These are phyloP conservation scores for Alternaria brassicae DNA, from an alignment of 2,329 filamentous ascomycete genomes.

Conservation along the genomic window DNA sequence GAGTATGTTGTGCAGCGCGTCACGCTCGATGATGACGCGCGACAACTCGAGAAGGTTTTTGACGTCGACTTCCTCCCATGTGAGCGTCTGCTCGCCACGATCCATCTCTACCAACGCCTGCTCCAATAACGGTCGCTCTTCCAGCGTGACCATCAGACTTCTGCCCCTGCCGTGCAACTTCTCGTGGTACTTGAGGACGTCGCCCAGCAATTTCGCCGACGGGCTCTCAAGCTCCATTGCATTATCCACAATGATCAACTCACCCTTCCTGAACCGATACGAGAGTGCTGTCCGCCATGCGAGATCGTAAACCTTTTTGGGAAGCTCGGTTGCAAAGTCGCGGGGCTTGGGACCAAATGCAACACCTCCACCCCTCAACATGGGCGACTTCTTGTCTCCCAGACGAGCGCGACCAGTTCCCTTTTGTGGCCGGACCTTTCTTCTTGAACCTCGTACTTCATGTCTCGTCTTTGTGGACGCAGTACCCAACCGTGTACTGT, in stretches of 20 bases:
- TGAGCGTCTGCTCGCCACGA: slow-evolving; percentile 72
- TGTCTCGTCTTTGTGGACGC: slow-evolving; percentile 65
- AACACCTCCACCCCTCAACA: slow-evolving; percentile 85
- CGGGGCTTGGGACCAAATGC: slow-evolving; percentile 88
- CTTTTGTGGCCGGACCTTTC: slow-evolving; percentile 87
- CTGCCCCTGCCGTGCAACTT: slow-evolving; percentile 49
- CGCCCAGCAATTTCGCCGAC: slow-evolving; percentile 66
- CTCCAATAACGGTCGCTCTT: slow-evolving; percentile 62
- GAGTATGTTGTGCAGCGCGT: slow-evolving; percentile 78
- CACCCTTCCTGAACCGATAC: slow-evolving; percentile 86
- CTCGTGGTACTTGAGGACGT: slow-evolving; percentile 74
- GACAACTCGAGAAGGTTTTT: slow-evolving; percentile 90
- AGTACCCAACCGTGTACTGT: slow-evolving; percentile 79
- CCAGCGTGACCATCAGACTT: slow-evolving; percentile 41
- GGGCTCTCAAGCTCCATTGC: slow-evolving; percentile 74
- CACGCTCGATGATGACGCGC: slow-evolving; percentile 84
- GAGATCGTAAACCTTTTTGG: slow-evolving; percentile 90
- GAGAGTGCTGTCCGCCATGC: slow-evolving; percentile 94
- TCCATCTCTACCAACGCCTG: slow-evolving; percentile 70
- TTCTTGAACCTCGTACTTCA: slow-evolving; percentile 83
- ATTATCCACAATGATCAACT: slow-evolving; percentile 85
- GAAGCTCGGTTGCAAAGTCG: slow-evolving; percentile 85
- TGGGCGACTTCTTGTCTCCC: slow-evolving; percentile 81
- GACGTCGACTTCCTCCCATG: slow-evolving; percentile 84
- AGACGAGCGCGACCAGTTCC: slow-evolving; percentile 80